Base-by-base conservation (phyloP, 495 filamentous ascomycete species). In the Penicillium riverlandense region DNA sequence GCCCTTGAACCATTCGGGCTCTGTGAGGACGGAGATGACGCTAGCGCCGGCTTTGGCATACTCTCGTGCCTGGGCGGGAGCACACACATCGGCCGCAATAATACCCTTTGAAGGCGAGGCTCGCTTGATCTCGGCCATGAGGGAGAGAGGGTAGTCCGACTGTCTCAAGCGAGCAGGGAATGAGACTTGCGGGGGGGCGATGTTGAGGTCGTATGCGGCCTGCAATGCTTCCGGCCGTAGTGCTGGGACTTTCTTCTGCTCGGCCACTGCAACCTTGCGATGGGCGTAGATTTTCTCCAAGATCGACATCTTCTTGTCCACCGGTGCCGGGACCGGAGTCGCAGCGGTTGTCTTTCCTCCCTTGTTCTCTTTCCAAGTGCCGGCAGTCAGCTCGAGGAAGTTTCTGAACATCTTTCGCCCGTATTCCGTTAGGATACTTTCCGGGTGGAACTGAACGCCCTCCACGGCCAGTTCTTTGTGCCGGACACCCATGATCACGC, bases 1-100 rank as follows among this genome's bases (percentile, higher is more conserved):
- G 28, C 92, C 92, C 65, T 96, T 97, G 70, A 99, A 99, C 90
- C 90, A 99, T 53, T 96, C 84, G 0, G 92, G 92, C 65, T 99
- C 92, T 0, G 92, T 99, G 41, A 99, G 79, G 10, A 99, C 94
- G 9, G 90, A 96, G 53, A 98, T 97, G 28, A 94, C 85, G 52
- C 91, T 96, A 22, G 92, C 94, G 14, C 92, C 94, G 11, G 94
- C 90, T 7, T 90, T 77, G 10, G 94, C 94, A 60, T 98, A 99
- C 49, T 83, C 85, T 41, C 85, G 80, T 36, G 92, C 92, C 67
- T 99, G 92, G 8, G 83, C 79, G 16, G 91, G 88, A 5, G 92
- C 92, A 50, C 88, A 90, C 29, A 89, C 85, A 13, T 85, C 76
- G 0, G 91, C 76, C 1, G 91, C 86, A 39, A 99, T 97, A 15